Conservation (phyloP, 179 eudicot genomes). For the Spinacia oleracea region DNA sequence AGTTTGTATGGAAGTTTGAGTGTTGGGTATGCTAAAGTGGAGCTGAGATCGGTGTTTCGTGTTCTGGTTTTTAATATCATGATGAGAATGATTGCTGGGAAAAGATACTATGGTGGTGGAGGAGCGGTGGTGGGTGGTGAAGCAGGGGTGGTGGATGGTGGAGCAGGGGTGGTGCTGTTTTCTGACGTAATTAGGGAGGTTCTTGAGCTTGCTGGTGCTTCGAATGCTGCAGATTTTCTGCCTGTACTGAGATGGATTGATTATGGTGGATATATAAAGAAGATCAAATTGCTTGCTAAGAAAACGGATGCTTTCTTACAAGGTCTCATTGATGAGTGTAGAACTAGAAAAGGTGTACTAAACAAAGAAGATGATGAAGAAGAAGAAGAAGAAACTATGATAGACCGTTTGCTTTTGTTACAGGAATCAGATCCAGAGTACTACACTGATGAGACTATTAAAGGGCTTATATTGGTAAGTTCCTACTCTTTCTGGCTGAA, state of each 20-base stretch:
- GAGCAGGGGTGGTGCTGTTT: conserved; percentile 30
- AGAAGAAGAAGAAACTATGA: conserved; percentile 44
- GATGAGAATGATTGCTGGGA: conserved; percentile 47
- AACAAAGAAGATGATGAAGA: neutral
- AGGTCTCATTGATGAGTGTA: conserved; percentile 35
- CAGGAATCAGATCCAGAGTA: conserved; percentile 55
- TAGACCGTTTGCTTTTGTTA: conserved; percentile 45
- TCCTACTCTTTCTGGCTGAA: neutral
- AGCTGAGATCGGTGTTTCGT: conserved; percentile 40
- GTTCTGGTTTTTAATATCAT: conserved; percentile 47
- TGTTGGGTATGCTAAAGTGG: conserved; percentile 30
- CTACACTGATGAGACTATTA: conserved; percentile 57
- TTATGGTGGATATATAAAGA: conserved; percentile 34
- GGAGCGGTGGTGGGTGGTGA: no score
- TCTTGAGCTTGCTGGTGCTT: conserved; percentile 34
- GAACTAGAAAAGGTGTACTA: neutral
- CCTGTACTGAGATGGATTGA: conserved; percentile 49
- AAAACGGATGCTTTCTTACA: conserved; percentile 38
- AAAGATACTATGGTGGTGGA: conserved; percentile 38
- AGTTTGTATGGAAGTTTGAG: conserved; percentile 9
- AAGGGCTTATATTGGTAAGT: conserved; percentile 52
- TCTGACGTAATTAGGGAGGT: conserved; percentile 38
- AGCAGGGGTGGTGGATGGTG: conserved; percentile 24
- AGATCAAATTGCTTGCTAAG: conserved; percentile 29
- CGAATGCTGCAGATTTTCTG: conserved; percentile 44